phyloP scores from a whole-genome alignment of 176 grass and related monocot species.

The Melocanna baccifera region DNA sequence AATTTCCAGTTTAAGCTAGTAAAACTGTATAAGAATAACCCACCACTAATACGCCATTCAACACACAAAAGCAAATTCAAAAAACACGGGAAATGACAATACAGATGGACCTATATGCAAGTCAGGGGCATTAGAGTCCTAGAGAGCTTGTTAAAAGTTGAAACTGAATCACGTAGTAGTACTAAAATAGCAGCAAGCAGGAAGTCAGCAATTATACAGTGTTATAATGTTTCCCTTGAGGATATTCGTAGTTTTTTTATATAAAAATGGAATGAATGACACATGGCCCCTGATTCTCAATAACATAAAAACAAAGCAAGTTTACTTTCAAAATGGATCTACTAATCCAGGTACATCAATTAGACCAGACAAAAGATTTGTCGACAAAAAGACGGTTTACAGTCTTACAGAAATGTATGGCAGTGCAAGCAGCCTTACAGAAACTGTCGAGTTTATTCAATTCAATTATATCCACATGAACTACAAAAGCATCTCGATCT shows the following conservation, averaged over 20 bases:
- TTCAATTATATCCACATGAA: neutral
- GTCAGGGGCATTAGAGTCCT: neutral
- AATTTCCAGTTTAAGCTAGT: neutral
- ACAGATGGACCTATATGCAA: neutral
- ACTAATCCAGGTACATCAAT: neutral
- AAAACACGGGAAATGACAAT: neutral
- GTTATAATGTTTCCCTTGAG: neutral
- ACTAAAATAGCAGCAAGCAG: neutral
- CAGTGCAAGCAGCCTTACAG: too few species aligned
- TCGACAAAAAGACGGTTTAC: neutral
- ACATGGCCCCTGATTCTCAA: neutral
- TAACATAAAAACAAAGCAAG: neutral
- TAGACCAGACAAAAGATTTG: neutral
- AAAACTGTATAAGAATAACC: neutral
- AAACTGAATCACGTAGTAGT: neutral
- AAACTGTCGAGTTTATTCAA: neutral
- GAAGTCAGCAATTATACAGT: neutral
- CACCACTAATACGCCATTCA: neutral
- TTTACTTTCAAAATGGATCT: neutral
- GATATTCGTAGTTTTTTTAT: neutral
- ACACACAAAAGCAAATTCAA: neutral
- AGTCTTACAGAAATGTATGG: neutral
- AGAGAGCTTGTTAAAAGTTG: neutral
- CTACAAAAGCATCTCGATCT: neutral
- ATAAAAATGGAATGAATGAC: neutral